These are phyloP conservation scores for Trichoderma gamsii DNA, from an alignment of 495 filamentous ascomycete species.

Conservation along the genomic window DNA sequence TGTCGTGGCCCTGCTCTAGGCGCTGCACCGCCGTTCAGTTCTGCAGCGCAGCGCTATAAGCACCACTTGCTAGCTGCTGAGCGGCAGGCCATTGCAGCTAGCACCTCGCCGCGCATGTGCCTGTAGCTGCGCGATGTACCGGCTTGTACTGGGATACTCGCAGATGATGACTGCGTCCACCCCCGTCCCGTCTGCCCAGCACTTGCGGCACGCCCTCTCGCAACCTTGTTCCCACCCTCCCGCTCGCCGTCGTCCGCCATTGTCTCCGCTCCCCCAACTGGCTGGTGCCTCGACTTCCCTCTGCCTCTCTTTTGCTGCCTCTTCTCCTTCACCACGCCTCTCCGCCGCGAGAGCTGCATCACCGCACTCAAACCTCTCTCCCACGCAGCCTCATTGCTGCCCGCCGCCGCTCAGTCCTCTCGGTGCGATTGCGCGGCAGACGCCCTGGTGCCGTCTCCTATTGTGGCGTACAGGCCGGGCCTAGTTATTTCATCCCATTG, in stretches of 20 bases:
- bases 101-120: not conserved
- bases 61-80: not conserved
- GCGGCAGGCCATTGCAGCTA: not conserved
- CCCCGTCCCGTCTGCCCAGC: not conserved
- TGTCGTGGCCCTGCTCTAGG: not conserved
- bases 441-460: not conserved
- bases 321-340: conserved; percentile 6
- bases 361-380: conserved; percentile 6
- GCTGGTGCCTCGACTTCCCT: conserved; percentile 6
- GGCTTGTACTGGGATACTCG: not conserved
- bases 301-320: not conserved
- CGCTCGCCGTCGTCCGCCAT: conserved; percentile 12
- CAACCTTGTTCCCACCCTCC: conserved; percentile 9
- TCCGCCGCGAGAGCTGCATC: conserved; percentile 12
- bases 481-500: not conserved
- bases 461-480: not conserved
- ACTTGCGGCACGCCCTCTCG: not conserved
- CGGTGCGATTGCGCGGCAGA: conserved; percentile 6
- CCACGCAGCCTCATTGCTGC: conserved; percentile 9
- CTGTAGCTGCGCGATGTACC: no score
- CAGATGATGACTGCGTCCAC: not conserved
- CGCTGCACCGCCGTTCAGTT: conserved; percentile 5
- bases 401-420: not conserved
- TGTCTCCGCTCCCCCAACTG: conserved; percentile 14
- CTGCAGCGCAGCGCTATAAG: not conserved